Evolutionary conservation across 2,329 filamentous ascomycete genomes (phyloP).

Genomic region (Penicillium sp.): DNA sequence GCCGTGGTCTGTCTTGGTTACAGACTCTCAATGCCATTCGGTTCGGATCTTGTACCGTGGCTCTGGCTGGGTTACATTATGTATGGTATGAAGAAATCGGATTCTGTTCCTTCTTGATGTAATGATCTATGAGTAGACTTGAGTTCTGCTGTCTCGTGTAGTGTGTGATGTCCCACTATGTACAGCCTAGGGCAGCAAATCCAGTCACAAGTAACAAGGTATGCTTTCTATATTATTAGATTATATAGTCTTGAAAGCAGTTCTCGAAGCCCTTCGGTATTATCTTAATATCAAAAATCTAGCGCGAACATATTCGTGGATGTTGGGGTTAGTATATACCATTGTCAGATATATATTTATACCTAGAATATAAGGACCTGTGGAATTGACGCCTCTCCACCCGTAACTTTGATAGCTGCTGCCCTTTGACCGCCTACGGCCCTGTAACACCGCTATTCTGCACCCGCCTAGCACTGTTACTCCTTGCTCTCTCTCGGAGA

Average conservation of each 20-base stretch:
- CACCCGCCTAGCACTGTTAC: too few species aligned
- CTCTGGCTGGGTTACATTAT: conserved; percentile 22
- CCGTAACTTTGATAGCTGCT: too few species aligned
- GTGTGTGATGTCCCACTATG: neutral
- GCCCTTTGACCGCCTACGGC: too few species aligned
- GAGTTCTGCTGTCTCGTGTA: neutral
- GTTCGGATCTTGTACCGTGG: conserved; percentile 2
- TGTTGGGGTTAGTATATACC: neutral
- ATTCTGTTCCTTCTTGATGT: conserved; percentile 8
- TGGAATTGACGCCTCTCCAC: too few species aligned
- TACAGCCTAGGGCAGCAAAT: neutral
- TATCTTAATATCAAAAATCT: too few species aligned
- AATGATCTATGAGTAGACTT: neutral
- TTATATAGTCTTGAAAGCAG: neutral
- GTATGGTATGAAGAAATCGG: conserved; percentile 31
- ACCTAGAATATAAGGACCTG: too few species aligned
- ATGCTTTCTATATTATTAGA: neutral
- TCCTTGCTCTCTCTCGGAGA: too few species aligned
- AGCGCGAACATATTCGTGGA: neutral
- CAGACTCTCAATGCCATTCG: conserved; percentile 2
- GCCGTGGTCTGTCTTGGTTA: neutral
- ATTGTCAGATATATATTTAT: neutral
- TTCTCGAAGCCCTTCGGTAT: too few species aligned
- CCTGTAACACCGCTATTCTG: too few species aligned
- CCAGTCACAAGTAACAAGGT: neutral